Evolutionary conservation across 306 rosid species (phyloP).

Genomic region (Ormosia semicastrata): DNA sequence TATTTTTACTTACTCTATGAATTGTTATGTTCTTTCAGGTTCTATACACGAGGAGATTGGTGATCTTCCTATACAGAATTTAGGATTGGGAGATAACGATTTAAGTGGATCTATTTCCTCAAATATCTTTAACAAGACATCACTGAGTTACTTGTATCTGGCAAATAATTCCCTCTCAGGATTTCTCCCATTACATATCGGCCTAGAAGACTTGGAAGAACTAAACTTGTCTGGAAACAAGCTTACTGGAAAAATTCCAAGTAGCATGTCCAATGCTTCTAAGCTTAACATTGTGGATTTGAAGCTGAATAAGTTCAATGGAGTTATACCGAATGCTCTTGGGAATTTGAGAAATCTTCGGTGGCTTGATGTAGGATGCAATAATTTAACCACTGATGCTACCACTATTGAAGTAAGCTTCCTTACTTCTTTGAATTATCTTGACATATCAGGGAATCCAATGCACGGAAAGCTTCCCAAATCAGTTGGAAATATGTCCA

Average conservation of each 20-base stretch:
- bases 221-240: neutral
- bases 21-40: conserved; percentile 16
- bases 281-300: neutral
- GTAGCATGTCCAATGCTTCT: conserved; percentile 13
- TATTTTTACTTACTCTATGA: neutral
- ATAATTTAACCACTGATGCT: conserved; percentile 16
- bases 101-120: conserved; percentile 21
- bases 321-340: neutral
- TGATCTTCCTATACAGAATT: neutral
- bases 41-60: conserved; percentile 30
- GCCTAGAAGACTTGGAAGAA: neutral
- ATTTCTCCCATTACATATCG: conserved; percentile 10
- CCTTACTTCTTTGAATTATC: neutral
- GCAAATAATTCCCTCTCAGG: conserved; percentile 23
- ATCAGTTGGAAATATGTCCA: conserved; percentile 34
- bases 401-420: conserved; percentile 5
- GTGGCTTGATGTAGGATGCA: neutral
- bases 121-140: conserved; percentile 19
- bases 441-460: conserved; percentile 32
- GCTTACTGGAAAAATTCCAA: conserved; percentile 21
- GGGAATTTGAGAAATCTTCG: conserved; percentile 13
- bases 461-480: conserved; percentile 16
- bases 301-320: neutral
- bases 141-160: neutral
- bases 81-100: neutral